Base-by-base conservation (phyloP, 73 alveolate species). In the Loxodes magnus region DNA sequence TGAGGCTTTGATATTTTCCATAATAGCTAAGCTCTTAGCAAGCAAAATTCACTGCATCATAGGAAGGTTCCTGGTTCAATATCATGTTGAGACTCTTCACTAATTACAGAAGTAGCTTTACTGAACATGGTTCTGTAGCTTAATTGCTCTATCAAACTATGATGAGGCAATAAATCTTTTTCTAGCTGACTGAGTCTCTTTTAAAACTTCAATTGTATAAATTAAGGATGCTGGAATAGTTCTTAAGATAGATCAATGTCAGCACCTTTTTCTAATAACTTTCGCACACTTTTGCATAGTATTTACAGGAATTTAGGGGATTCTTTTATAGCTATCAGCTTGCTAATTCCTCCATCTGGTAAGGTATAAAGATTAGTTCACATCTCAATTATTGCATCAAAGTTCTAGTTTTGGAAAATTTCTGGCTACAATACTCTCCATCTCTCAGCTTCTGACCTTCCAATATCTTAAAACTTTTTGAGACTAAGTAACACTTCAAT, bases 361-460 rank as follows among this genome's bases (percentile, higher is more conserved):
- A 56, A 43, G 5, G 43, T 67, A 64, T 82, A 82, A 27, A 82
- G 64, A 21, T 91, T 88, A 43, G 67, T 82, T 95, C 97, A 87
- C 35, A 87, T 72, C 31, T 78, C 93, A 22, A 71, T 73, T 29
- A 77, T 38, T 43, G 57, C 79, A 39, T 56, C 76, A 29, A 87
- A 41, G 55, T 58, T 51, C 9, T 46, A 25, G 15, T 23, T 49
- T 46, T 68, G 67, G 58, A 74, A 63, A 28, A 61, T 72, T 17
- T 82, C 46, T 10, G n/a, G 53, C 1, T 25, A 42, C 9, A 41
- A 27, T 4, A 29, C 64, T 49, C 70, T 77, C 84, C 80, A 67
- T 69, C 67, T 69, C 43, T 71, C 86, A 14, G 56, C 35, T 38
- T 67, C 33, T 0, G 80, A 73, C 23, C 67, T 69, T 4, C 37